phyloP scores from a whole-genome alignment of 2,329 filamentous ascomycete species.

The Ceratocystis diversiconidia region DNA sequence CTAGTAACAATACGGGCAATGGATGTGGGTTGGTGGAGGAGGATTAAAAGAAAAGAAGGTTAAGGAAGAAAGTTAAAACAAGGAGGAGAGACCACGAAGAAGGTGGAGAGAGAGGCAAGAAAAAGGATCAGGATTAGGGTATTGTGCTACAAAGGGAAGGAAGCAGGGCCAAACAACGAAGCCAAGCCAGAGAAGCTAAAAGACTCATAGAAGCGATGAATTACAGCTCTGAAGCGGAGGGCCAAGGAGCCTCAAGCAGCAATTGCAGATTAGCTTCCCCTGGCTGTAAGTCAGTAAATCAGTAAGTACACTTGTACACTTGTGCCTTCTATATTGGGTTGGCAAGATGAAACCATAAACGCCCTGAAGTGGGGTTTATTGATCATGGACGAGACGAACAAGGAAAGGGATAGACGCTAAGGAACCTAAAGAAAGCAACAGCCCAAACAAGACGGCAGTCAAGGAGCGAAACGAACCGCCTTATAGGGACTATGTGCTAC shows the following conservation, averaged over 20 bases:
- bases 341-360: neutral
- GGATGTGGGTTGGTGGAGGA: conserved; percentile 9
- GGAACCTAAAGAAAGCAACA: neutral
- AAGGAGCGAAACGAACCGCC: no score
- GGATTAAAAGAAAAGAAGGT: neutral
- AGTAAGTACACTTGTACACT: neutral
- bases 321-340: neutral
- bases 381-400: neutral
- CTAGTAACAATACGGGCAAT: neutral
- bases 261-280: neutral
- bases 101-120: conserved; percentile 2
- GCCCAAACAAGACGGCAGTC: neutral
- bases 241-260: neutral
- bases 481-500: no score
- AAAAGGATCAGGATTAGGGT: neutral
- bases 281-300: neutral
- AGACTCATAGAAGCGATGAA: neutral
- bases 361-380: neutral
- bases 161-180: neutral
- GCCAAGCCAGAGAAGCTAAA: neutral
- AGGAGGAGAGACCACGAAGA: conserved; percentile 6
- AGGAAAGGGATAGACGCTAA: neutral
- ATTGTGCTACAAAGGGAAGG: neutral
- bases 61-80: conserved; percentile 5
- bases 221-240: neutral